Percentiles rank a stretch among this genome's conserved stretches.
These are phyloP conservation scores for Podospora pseudoanserina DNA, from an alignment of 495 filamentous ascomycete genomes.

Conservation along the genomic window DNA sequence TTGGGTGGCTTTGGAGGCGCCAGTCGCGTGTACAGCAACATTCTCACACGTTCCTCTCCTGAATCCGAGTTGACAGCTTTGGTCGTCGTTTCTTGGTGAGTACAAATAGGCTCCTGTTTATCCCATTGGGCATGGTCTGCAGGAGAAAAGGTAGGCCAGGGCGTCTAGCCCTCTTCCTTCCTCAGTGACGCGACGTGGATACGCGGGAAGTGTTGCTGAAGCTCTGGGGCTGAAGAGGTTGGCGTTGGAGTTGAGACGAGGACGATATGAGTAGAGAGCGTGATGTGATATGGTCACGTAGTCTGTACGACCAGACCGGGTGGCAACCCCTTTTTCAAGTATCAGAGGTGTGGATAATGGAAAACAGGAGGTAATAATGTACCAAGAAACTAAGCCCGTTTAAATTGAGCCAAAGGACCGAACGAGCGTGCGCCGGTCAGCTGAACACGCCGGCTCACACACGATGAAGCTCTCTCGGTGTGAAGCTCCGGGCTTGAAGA, in stretches of 20 bases:
- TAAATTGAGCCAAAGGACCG: not conserved
- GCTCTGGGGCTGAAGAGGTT: not conserved
- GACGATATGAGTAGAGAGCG: not conserved
- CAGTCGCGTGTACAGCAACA: slow-evolving; percentile 57
- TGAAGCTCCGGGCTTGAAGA: slow-evolving; percentile 1
- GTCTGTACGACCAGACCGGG: not conserved
- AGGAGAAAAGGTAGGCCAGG: not conserved
- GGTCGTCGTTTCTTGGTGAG: slow-evolving; percentile 2
- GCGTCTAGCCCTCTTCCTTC: not conserved
- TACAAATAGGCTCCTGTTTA: slow-evolving; percentile 1
- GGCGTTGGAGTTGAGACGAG: not conserved
- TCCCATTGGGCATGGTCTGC: slow-evolving; percentile 3
- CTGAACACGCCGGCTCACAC: not conserved
- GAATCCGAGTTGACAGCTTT: not conserved
- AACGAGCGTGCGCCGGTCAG: not conserved
- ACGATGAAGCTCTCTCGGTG: not conserved
- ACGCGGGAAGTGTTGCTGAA: not conserved
- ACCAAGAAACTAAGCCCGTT: not conserved
- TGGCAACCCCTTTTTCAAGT: not conserved
- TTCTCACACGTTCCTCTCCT: slow-evolving; percentile 23
- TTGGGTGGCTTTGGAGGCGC: slow-evolving; percentile 60
- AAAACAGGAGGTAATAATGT: not conserved
- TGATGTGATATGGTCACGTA: not conserved
- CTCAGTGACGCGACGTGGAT: not conserved
- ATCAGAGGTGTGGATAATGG: not conserved